Base-by-base conservation (phyloP, 2,329 filamentous ascomycete genomes). In the Sclerotinia borealis region DNA sequence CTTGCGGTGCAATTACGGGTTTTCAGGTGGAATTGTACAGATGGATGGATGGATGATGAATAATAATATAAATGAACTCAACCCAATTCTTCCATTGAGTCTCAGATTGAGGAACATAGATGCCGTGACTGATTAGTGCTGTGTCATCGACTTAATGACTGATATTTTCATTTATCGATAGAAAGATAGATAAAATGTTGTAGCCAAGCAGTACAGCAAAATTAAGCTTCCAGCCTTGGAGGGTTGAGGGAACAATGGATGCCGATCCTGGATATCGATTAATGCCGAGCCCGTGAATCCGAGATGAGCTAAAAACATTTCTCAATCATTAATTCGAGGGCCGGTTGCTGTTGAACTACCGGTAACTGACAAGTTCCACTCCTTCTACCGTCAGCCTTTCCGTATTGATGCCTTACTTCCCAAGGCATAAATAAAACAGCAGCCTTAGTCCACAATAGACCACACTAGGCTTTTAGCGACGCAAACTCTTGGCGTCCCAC, bases 401-500 rank as follows among this genome's bases (percentile, higher is more conserved):
- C 3, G 1, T 6, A 7, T 0, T 3, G 29, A 39, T 58, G 41
- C 60, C 60, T 63, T 10, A n/a, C 3, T 22, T 31, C 19, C 0
- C 9, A n/a, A 63, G 50, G 41, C 47, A 47, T 1, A 1, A 1
- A 1, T 7, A 2, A 1, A n/a, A 15, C 13, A 34, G 7, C 25
- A 1, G 3, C 2, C 8, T 15, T 37, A 15, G 17, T 48, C 15
- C n/a, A 25, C 8, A 25, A 34, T 45, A 6, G 17, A 31, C 47
- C 36, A 58, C 29, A 17, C 7, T 3, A 34, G 1, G 19, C 15
- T 2, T 19, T 63, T 34, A 56, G 60, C 60, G 60, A 63, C 19
- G 2, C 48, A 63, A 69, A 71, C 34, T 69, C 68, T 72, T 71
- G 69, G 69, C 69, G 55, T 55, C 51, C 65, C 66, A 69, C 48